Conservation (phyloP, 352 stramenopile genomes). For the Peronospora destructor region DNA sequence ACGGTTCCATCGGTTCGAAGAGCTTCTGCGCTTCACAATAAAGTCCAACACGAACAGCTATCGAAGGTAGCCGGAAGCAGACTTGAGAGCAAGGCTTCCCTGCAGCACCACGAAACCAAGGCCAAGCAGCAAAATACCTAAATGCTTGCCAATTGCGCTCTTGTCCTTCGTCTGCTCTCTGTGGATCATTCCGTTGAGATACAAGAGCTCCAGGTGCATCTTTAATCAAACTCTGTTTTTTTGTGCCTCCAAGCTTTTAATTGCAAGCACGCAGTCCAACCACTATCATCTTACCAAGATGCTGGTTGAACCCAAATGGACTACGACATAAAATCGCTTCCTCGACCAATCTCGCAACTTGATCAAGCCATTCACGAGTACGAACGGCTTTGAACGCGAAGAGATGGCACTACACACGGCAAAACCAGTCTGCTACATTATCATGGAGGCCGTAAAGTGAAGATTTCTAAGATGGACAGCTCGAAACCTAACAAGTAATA, state of each 20-base stretch:
- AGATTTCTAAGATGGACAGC: conserved; percentile 24
- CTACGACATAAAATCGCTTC: conserved; percentile 69
- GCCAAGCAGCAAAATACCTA: conserved; percentile 47
- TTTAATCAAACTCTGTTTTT: not conserved
- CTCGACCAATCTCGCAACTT: conserved; percentile 74
- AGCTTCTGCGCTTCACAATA: conserved; percentile 63
- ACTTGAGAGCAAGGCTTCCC: conserved; percentile 30
- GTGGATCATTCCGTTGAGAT: conserved; percentile 32
- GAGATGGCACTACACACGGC: conserved; percentile 10
- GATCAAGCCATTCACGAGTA: conserved; percentile 65
- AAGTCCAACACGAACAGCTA: conserved; percentile 68
- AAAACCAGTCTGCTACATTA: conserved; percentile 30
- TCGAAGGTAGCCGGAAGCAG: conserved; percentile 18
- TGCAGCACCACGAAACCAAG: conserved; percentile 33
- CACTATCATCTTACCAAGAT: conserved; percentile 43
- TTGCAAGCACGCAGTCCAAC: conserved; percentile 9
- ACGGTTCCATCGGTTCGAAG: conserved; percentile 79
- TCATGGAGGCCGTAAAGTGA: conserved; percentile 28
- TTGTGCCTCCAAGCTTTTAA: conserved; percentile 4
- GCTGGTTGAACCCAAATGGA: conserved; percentile 57
- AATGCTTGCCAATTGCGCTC: too few relatives aligned
- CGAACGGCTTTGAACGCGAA: conserved; percentile 43
- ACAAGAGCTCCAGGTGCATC: not conserved
- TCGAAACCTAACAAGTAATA: conserved; percentile 24
- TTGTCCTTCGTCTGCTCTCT: conserved; percentile 27